Evolutionary conservation across 2,329 filamentous ascomycete genomes (phyloP).

Genomic region (Fusarium sp.): DNA sequence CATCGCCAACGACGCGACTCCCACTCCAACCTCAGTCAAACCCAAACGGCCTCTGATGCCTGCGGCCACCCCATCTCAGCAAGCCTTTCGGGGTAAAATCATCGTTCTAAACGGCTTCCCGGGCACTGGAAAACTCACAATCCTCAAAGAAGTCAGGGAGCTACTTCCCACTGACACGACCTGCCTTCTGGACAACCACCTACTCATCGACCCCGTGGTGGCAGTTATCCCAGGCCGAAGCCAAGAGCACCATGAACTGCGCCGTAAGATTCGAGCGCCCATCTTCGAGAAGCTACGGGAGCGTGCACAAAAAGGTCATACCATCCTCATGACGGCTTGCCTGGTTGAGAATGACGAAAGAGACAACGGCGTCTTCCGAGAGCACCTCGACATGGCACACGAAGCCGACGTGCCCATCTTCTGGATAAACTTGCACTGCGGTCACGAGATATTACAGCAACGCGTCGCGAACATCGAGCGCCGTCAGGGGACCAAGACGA

Average conservation of each 20-base stretch:
- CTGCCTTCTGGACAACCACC: slow-evolving; percentile 36
- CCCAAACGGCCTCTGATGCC: not conserved
- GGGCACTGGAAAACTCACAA: slow-evolving; percentile 36
- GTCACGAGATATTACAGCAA: not conserved
- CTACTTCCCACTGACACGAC: slow-evolving; percentile 13
- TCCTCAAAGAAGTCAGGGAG: slow-evolving; percentile 22
- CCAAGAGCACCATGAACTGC: slow-evolving; percentile 33
- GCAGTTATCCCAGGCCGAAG: slow-evolving; percentile 25
- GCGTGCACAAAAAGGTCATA: slow-evolving; percentile 8
- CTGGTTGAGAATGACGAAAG: slow-evolving; percentile 11
- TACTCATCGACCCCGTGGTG: slow-evolving; percentile 33
- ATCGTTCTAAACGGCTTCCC: slow-evolving; percentile 40
- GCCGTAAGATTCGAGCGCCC: slow-evolving; percentile 22
- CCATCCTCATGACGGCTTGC: slow-evolving; percentile 36
- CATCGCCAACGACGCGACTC: not conserved
- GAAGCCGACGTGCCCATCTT: not conserved
- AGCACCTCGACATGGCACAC: slow-evolving; percentile 26
- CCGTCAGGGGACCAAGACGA: not conserved
- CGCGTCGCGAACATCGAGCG: not conserved
- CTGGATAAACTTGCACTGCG: slow-evolving; percentile 27
- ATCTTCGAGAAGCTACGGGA: slow-evolving; percentile 26
- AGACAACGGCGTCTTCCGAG: slow-evolving; percentile 19
- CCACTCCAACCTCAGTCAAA: not conserved
- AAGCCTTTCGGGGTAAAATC: not conserved
- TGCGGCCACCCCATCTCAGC: not conserved